Percentiles rank a stretch among this genome's conserved stretches.
phyloP scores from a whole-genome alignment of 2,329 filamentous ascomycete species.

The Neurospora sp. region DNA sequence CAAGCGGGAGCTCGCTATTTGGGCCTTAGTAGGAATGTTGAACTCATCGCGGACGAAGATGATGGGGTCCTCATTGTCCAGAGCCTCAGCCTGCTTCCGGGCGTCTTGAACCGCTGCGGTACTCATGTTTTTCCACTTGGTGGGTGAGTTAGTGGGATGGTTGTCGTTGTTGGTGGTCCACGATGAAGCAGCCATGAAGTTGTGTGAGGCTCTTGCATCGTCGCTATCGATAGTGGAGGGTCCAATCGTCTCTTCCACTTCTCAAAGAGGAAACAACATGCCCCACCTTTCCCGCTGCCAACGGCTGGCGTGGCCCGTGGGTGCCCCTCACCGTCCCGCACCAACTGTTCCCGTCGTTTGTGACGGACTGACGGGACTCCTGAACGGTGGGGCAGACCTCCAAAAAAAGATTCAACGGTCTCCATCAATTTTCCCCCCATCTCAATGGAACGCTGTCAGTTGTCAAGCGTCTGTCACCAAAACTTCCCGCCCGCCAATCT shows the following conservation, averaged over 20 bases:
- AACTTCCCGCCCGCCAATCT: background rate
- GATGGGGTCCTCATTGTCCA: slow-evolving; percentile 17
- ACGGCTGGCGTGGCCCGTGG: background rate
- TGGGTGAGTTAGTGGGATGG: background rate
- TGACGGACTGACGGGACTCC: background rate
- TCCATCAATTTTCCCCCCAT: background rate
- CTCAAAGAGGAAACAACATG: background rate
- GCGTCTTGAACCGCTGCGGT: slow-evolving; percentile 5
- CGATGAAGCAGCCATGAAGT: background rate
- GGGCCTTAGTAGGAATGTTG: slow-evolving; percentile 18
- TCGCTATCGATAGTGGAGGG: background rate
- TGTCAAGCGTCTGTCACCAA: background rate
- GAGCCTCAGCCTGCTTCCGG: slow-evolving; percentile 8
- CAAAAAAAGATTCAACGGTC: background rate
- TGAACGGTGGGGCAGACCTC: background rate
- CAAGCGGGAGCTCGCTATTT: slow-evolving; percentile 18
- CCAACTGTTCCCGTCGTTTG: background rate
- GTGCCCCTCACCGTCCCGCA: background rate
- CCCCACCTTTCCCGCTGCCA: background rate
- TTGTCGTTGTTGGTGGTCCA: background rate
- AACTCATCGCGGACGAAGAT: slow-evolving; percentile 17
- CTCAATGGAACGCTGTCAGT: background rate
- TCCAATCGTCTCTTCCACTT: background rate
- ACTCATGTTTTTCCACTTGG: slow-evolving; percentile 6
- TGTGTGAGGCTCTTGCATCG: background rate